Base-by-base conservation (phyloP, 129 eudicot genomes). In the sunflower (Helianthus annuus) region DNA sequence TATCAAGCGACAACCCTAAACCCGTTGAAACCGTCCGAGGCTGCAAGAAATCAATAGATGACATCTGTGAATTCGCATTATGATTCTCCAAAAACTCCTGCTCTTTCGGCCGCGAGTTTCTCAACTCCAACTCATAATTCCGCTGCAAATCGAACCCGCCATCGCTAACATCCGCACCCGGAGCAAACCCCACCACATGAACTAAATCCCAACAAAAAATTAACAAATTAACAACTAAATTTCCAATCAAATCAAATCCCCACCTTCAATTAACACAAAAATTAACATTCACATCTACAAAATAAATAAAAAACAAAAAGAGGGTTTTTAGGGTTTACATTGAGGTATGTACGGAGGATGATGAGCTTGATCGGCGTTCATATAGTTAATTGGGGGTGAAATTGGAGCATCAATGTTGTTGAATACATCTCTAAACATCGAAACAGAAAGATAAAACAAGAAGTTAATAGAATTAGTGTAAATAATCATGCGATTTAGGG, bases 331-430 rank as follows among this genome's bases (percentile, higher is more conserved):
- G 56, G 67, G 58, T 34, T 68, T 85, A 91, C 96, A 87, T 58
- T 88, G 89, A 74, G 96, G 94, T 56, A 90, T 83, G 60, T 87
- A 90, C 12, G 96, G 96, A 16, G 96, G 96, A 12, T 86, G 96
- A 75, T 82, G 92, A 64, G 87, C 75, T 66, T 85, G 83, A 81
- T 81, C 84, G 69, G 74, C 70, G 69, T 70, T 81, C 72, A 89
- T 82, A 70, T 77, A 89, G 73, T 77, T 82, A 7, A 76, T 72
- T 64, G 80, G 83, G 78, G 78, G 83, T 7, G 89, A 69, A 82
- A 84, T 82, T 83, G 80, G 92, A 48, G 76, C 89, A 29, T 83
- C 92, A 66, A 86, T 78, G 80, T 78, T 83, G 84, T 81, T 71
- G 44, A 71, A 78, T 19, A 80, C 11, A 29, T 90, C 88, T 74